Conservation (phyloP, 2,329 filamentous ascomycete species). For the Nothophoma quercina region DNA sequence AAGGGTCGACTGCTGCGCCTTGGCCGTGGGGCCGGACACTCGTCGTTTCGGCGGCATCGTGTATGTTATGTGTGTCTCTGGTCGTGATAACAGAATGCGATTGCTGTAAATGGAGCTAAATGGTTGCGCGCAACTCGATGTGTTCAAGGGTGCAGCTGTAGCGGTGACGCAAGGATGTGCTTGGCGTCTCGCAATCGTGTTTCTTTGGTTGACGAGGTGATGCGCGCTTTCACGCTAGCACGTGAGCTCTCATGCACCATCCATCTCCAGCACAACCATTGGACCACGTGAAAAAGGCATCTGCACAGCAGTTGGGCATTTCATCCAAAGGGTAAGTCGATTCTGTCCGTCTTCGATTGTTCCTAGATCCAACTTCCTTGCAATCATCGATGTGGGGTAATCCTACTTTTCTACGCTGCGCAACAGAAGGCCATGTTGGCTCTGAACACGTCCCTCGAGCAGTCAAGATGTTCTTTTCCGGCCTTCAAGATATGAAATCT, state of each 20-base stretch:
- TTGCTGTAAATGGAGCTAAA: constrained; percentile 3
- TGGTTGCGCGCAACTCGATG: constrained; percentile 17
- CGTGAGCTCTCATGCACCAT: constrained; percentile 7
- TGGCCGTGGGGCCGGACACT: constrained; percentile 52
- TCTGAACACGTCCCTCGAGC: no score
- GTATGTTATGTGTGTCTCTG: neutral
- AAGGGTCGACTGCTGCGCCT: constrained; percentile 67
- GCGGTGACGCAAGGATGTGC: constrained; percentile 34
- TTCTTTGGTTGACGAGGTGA: constrained; percentile 16
- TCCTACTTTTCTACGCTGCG: neutral
- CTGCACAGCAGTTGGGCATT: no score
- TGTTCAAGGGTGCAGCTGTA: constrained; percentile 18
- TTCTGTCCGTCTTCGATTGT: no score
- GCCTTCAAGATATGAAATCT: no score
- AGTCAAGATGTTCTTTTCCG: no score
- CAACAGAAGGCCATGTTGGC: no score
- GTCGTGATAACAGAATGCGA: neutral
- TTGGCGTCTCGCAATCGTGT: constrained; percentile 24
- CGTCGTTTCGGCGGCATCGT: constrained; percentile 57
- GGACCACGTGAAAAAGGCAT: no score
- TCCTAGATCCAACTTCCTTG: neutral
- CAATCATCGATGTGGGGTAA: neutral
- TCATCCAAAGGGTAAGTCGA: neutral
- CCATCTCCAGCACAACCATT: neutral
- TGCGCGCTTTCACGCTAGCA: constrained; percentile 16